Conservation (phyloP, 2,329 filamentous ascomycete genomes). For the Colletotrichum sansevieriae region DNA sequence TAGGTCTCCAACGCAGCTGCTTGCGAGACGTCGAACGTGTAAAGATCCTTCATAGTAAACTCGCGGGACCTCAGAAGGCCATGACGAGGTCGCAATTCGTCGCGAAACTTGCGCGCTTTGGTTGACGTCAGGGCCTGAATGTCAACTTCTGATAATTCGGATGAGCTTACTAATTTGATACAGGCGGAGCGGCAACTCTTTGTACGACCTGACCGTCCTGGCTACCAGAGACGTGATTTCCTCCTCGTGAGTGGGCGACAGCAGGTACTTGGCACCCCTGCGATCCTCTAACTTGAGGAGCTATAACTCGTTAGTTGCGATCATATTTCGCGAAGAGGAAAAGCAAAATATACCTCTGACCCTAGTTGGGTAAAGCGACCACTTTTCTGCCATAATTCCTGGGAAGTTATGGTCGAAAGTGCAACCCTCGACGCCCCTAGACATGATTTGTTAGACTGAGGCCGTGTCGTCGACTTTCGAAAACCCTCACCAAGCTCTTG, state of each 20-base stretch:
- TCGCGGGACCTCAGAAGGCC: conserved; percentile 90
- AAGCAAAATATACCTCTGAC: neutral
- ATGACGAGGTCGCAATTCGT: conserved; percentile 89
- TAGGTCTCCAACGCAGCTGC: conserved; percentile 86
- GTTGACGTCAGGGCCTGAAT: conserved; percentile 22
- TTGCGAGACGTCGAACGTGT: conserved; percentile 85
- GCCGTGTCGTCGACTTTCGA: neutral
- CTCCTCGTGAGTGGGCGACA: conserved; percentile 96
- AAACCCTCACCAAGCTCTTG: conserved; percentile 69
- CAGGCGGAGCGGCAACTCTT: conserved; percentile 84
- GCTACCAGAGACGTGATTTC: conserved; percentile 90
- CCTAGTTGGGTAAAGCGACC: conserved; percentile 64
- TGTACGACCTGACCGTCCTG: conserved; percentile 82
- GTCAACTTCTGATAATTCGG: neutral
- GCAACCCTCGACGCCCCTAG: conserved; percentile 83
- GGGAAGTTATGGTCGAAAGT: conserved; percentile 86
- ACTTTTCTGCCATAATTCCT: conserved; percentile 85
- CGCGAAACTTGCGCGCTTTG: conserved; percentile 91
- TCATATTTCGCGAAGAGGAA: neutral
- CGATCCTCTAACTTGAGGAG: conserved; percentile 86
- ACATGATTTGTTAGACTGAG: conserved; percentile 38
- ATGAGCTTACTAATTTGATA: conserved; percentile 83
- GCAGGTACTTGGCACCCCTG: conserved; percentile 78
- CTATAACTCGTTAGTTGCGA: conserved; percentile 56
- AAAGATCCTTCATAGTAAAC: conserved; percentile 98